These are phyloP conservation scores for Populus pruinosa DNA, from an alignment of 345 rosid genomes.

Conservation along the genomic window DNA sequence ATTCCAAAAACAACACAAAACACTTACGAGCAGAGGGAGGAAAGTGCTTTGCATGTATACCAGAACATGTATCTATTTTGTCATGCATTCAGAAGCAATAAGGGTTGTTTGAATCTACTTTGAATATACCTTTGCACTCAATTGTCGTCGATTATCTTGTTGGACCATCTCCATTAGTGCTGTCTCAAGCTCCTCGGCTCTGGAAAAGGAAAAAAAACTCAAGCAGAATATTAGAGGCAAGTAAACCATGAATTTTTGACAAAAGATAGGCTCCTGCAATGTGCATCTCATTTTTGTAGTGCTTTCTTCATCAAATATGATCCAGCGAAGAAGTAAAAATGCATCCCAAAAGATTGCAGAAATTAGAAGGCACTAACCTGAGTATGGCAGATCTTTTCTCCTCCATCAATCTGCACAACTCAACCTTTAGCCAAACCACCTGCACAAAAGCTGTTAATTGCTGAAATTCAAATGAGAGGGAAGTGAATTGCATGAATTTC, in stretches of 20 bases:
- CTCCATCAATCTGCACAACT: slow-evolving; percentile 74
- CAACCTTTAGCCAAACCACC: slow-evolving; percentile 91
- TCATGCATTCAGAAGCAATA: background rate
- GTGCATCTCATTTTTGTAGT: too few species aligned
- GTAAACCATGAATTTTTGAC: background rate
- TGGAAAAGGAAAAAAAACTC: slow-evolving; percentile 23
- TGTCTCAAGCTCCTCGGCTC: slow-evolving; percentile 97
- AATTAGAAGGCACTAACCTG: slow-evolving; percentile 49
- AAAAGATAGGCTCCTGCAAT: background rate
- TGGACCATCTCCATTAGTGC: slow-evolving; percentile 91
- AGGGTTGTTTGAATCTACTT: slow-evolving; percentile 1
- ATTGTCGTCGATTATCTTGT: slow-evolving; percentile 70
- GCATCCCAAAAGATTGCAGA: background rate
- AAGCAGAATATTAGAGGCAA: slow-evolving; percentile 1
- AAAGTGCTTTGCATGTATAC: background rate
- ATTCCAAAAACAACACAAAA: background rate
- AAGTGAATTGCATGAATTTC: slow-evolving; percentile 2
- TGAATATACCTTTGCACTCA: slow-evolving; percentile 69
- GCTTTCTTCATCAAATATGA: background rate
- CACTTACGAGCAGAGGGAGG: background rate
- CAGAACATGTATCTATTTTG: background rate
- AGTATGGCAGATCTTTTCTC: slow-evolving; percentile 80
- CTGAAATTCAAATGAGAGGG: slow-evolving; percentile 50
- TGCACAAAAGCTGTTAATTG: slow-evolving; percentile 51
- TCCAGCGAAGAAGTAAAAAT: background rate